Conservation (phyloP, 768 basidiomycete genomes). For the Chalciporus chontae region DNA sequence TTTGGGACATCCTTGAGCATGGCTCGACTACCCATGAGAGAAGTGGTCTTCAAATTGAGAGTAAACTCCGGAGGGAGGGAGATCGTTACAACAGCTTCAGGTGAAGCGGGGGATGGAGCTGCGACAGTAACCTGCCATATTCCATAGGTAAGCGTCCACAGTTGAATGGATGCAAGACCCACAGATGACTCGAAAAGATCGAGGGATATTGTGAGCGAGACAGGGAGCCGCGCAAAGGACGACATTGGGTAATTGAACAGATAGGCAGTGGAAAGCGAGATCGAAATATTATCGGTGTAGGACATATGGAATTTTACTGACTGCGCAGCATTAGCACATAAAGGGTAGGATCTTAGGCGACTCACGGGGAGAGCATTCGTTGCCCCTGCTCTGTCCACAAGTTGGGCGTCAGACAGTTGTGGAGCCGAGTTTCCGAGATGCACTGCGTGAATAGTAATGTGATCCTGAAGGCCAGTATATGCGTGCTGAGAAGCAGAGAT, state of each 20-base stretch:
- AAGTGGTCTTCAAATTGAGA: slow-evolving; percentile 82
- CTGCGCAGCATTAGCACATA: slow-evolving; percentile 38
- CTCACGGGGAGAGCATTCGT: slow-evolving; percentile 31
- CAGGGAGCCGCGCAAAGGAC: slow-evolving; percentile 79
- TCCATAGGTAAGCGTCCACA: slow-evolving; percentile 1
- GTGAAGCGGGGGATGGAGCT: slow-evolving; percentile 52
- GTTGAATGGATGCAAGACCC: slow-evolving; percentile 24
- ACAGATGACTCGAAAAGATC: slow-evolving; percentile 70
- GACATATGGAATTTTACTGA: slow-evolving; percentile 79
- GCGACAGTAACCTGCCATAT: slow-evolving; percentile 53
- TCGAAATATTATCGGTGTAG: slow-evolving; percentile 79
- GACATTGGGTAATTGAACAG: slow-evolving; percentile 82
- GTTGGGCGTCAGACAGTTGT: slow-evolving; percentile 64
- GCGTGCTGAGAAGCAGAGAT: slow-evolving; percentile 1
- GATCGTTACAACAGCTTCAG: slow-evolving; percentile 61
- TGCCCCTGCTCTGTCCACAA: slow-evolving; percentile 23
- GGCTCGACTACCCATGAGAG: slow-evolving; percentile 93
- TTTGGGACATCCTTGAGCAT: slow-evolving; percentile 98
- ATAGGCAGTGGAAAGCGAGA: slow-evolving; percentile 80
- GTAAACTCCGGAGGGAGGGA: slow-evolving; percentile 83
- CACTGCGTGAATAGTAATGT: slow-evolving; percentile 81
- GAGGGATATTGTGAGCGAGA: slow-evolving; percentile 75
- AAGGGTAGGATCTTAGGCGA: not conserved
- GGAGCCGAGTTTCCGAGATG: slow-evolving; percentile 83
- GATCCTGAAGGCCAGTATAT: slow-evolving; percentile 52